Evolutionary conservation across 805 yeast genomes (phyloP).

Genomic region (Spathaspora sp.): DNA sequence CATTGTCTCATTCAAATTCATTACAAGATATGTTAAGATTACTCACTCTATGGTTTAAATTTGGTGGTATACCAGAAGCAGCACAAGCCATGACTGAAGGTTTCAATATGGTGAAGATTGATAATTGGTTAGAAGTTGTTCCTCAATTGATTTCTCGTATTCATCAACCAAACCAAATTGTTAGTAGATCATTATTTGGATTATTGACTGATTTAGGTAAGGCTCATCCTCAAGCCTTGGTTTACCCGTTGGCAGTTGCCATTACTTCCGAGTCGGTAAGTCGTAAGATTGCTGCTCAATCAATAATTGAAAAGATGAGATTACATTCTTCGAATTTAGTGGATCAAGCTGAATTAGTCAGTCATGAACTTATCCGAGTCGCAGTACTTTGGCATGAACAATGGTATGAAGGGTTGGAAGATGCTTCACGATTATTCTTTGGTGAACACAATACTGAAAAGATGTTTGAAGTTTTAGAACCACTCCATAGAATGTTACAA

Average conservation of each 20-base stretch:
- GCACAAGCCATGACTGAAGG: conserved; percentile 90
- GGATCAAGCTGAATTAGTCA: conserved; percentile 91
- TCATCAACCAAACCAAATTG: conserved; percentile 88
- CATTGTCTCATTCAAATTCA: conserved; percentile 81
- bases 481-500: conserved; percentile 79
- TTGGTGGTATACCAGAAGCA: conserved; percentile 91
- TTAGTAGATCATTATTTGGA: conserved; percentile 74
- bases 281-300: conserved; percentile 86
- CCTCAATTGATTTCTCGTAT: conserved; percentile 96
- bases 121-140: conserved; percentile 91
- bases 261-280: conserved; percentile 88
- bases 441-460: conserved; percentile 93
- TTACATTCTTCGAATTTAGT: conserved; percentile 81
- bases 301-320: conserved; percentile 89
- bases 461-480: conserved; percentile 89
- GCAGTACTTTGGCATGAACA: conserved; percentile 97
- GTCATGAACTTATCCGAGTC: conserved; percentile 87
- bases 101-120: conserved; percentile 80
- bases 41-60: conserved; percentile 91
- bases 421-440: conserved; percentile 89
- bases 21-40: conserved; percentile 89
- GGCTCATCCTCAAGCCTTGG: conserved; percentile 95
- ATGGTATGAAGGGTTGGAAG: conserved; percentile 97
- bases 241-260: conserved; percentile 93
- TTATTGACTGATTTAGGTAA: conserved; percentile 84